Evolutionary conservation across 176 grass and related monocot genomes (phyloP), one percentile per base, ranked within the genome.

Genomic region (Carex cristatella): DNA sequence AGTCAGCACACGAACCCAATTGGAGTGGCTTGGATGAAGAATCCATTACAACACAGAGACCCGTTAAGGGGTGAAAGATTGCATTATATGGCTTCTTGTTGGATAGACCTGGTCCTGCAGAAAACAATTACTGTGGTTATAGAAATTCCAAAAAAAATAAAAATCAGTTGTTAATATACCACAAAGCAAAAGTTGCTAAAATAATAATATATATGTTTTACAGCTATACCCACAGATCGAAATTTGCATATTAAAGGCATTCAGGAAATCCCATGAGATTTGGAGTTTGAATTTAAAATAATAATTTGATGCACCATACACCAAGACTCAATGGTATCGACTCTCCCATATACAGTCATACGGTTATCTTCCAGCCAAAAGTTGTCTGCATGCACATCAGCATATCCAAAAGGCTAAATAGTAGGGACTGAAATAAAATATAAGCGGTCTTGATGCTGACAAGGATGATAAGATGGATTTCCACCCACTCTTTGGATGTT

Each of bases 61-160:
- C 96, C 10, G 83, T 91, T 82, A 73, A 85, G n/a, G 91, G 91
- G 83, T 98, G 96, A 70, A 95, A 98, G 75, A 95, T 90, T 65
- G 91, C 13, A 32, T 87, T 90, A 70, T 90, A 91, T 13, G 87
- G 80, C 64, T 89, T 44, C 65, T 79, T 91, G 19, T 87, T 88
- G 32, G 93, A 88, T 81, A 98, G 72, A 73, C 90, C 96, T 32
- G 93, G 93, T 65, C 93, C 93, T 98, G 85, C 13, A 87, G 57
- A 70, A 85, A 56, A 86, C 16, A 80, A 48, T 30, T 62, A 83
- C 4, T 23, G 64, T 1, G 33, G 12, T 81, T 61, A 30, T 4
- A 79, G 13, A 73, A 48, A 48, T 73, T 57, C 13, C 76, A 42
- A 81, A 81, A n/a, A n/a, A 42, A 30, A 6, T 67, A 15, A 65